Base-by-base conservation (phyloP, 129 eudicot species). In the Flaveria ramosissima region DNA sequence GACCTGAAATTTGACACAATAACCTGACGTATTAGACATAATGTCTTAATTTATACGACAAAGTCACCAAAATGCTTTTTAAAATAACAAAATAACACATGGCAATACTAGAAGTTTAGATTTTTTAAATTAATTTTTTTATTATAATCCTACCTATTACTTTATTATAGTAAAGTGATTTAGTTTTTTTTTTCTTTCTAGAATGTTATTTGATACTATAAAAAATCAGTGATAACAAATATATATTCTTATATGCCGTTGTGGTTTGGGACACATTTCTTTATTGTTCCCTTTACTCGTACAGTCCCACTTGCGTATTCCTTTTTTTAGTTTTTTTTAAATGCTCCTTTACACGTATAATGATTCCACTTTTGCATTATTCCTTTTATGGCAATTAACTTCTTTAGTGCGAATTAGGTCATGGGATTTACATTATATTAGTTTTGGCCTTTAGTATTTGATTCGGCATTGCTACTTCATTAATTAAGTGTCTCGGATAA, bases 301-400 rank as follows among this genome's bases (percentile, higher is more conserved):
- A 45, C 70, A 45, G 27, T 30, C 45, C 61, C 67, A 53, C 77
- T 39, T 13, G 12, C 2, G 63, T 3, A 10, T 56, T 56, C 30
- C 63, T 19, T 55, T 20, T 48, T 9, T 1, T 8, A 9, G 12
- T 19, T 56, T 32, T 32, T 32, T 32, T 32, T 7, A 53, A 53
- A 56, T 56, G 63, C 63, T 9, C 32, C 63, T 56, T 56, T 56
- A 56, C 63, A 56, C 63, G 63, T 56, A 56, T 27, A 56, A 19
- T 20, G 39, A 32, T 32, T 21, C 63, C 63, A 56, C 63, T 56
- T 56, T 19, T 56, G 63, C 63, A 56, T 16, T 41, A 45, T 73
- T 73, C 78, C 71, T 61, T 74, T 74, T 61, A 43, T 61, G 71
- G 78, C 57, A 74, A 60, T 55, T 17, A 55, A 55, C 57, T 13